Percentiles rank a stretch among this genome's conserved stretches.
These are phyloP conservation scores for Geotrichum europaeum DNA, from an alignment of 1,139 yeast species.

Conservation along the genomic window DNA sequence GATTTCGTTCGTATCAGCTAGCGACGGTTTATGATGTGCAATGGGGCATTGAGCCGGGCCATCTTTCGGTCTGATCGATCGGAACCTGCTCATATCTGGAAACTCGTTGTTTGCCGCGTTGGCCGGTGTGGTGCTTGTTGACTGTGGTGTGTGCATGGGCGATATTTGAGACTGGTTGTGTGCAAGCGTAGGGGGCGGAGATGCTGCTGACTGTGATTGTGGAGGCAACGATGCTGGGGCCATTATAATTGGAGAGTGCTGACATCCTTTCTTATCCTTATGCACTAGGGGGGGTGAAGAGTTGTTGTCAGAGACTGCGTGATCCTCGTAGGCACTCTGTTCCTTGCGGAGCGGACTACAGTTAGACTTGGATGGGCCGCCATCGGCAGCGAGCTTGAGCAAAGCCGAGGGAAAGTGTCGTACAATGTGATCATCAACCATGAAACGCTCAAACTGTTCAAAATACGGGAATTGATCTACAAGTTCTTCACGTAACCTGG, in stretches of 20 bases:
- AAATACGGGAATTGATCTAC: constrained; percentile 17
- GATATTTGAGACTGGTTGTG: background rate
- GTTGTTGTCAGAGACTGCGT: background rate
- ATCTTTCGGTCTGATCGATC: constrained; percentile 13
- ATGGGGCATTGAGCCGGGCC: constrained; percentile 11
- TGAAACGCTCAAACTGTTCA: constrained; percentile 14
- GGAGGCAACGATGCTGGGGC: background rate
- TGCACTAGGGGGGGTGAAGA: background rate
- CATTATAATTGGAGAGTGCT: background rate
- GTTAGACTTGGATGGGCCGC: background rate
- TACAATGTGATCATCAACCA: constrained; percentile 15
- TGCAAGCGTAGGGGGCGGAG: background rate
- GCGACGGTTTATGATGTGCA: constrained; percentile 6
- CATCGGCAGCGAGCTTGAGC: constrained; percentile 12
- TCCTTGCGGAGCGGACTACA: background rate
- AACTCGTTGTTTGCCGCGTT: constrained; percentile 2
- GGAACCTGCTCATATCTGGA: constrained; percentile 11
- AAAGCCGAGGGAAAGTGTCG: constrained; percentile 6
- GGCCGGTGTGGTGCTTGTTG: constrained; percentile 6
- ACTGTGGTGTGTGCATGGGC: background rate
- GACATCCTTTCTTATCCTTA: background rate
- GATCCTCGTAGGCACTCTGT: background rate
- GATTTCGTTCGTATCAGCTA: background rate
- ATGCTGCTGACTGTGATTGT: background rate
- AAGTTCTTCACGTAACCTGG: constrained; percentile 10